These are phyloP conservation scores for Fusarium beomiforme DNA, from an alignment of 2,329 filamentous ascomycete genomes.

Conservation along the genomic window DNA sequence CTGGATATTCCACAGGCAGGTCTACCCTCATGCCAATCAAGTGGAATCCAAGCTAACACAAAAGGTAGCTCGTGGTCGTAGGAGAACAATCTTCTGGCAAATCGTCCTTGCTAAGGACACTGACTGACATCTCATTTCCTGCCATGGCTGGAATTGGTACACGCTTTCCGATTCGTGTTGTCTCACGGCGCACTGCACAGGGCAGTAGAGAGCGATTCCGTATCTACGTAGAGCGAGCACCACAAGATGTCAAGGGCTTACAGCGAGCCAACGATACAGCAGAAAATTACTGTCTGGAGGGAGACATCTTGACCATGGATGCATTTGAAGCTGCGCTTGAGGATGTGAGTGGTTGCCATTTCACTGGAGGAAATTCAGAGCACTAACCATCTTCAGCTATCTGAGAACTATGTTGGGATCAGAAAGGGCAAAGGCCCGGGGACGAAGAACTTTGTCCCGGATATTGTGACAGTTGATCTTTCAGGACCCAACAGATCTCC, in stretches of 20 bases:
- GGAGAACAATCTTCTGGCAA: not conserved
- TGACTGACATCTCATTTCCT: not conserved
- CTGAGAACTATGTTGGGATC: not conserved
- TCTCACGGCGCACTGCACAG: not conserved
- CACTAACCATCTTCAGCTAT: not conserved
- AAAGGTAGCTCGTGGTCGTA: not conserved
- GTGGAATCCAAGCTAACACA: not conserved
- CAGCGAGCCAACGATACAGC: not conserved
- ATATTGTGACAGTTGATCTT: not conserved
- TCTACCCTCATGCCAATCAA: not conserved
- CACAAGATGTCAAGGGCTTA: not conserved
- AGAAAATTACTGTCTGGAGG: not conserved
- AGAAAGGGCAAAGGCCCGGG: not conserved
- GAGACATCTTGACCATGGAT: not conserved
- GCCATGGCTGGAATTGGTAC: not conserved
- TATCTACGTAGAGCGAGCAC: not conserved
- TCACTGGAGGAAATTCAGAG: fast-evolving
- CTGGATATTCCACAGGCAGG: not conserved
- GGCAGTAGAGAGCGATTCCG: not conserved
- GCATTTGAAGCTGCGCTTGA: not conserved
- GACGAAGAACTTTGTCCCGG: not conserved
- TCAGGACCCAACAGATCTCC: not conserved
- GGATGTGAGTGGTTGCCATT: not conserved
- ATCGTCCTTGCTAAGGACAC: not conserved
- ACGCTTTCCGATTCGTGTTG: not conserved